Base-by-base conservation (phyloP, 345 rosid genomes). In the Gossypium bickii region DNA sequence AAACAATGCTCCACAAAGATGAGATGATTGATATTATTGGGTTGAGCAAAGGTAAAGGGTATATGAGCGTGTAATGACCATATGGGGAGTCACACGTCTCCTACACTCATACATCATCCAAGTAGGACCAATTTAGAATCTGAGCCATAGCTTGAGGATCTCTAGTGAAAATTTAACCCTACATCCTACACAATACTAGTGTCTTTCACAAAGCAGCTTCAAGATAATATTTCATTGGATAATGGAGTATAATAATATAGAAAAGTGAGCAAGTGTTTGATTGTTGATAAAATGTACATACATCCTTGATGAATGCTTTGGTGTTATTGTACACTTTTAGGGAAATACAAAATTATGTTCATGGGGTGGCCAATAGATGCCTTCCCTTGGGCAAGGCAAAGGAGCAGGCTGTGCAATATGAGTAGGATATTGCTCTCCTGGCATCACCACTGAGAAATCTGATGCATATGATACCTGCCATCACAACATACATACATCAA, bases 371-470 rank as follows among this genome's bases (percentile, higher is more conserved):
- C 93, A 89, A 67, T 48, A 71, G 24, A 85, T 77, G 74, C 86
- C 85, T 84, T 94, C 98, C 78, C 98, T 88, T 12, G 77, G 76
- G 77, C 97, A 90, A 57, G 97, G 92, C 17, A 90, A 83, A 15
- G 98, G 97, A 58, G 94, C 89, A 13, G 91, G 93, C 71, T 87
- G 90, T 7, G 98, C 98, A 69, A 93, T 88, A 82, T 77, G 86
- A 66, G 95, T 91, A 7, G 98, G 97, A 55, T 81, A 57, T 27
- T 82, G 82, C 76, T 89, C 88, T 63, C 97, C 98, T 2, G 98
- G 98, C 97, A 94, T 94, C 85, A 88, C 70, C 27, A 92, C 97
- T 38, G 97, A 89, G 80, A 85, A 87, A 82, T 92, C 97, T 9
- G 86, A 79, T 56, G 86, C 85, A 64, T 80, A 75, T 43, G 82